Evolutionary conservation across 208 protist species (phyloP).

Genomic region (Trypanosomatidae sp.): DNA sequence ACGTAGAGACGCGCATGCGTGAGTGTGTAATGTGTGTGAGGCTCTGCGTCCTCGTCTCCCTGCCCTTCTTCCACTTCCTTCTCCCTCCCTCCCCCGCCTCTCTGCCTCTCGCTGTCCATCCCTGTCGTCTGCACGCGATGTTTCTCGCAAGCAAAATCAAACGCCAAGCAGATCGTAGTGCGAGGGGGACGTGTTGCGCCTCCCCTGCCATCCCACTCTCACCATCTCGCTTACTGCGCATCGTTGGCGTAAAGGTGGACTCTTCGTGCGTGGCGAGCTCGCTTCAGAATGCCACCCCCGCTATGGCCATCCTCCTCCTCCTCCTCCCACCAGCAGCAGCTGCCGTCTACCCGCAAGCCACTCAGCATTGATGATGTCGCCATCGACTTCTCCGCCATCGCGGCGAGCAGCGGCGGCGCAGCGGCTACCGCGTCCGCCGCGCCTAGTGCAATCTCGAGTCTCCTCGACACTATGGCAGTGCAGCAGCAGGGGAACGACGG

Average conservation of each 20-base stretch:
- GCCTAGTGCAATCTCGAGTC: conserved; percentile 13
- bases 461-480: background rate
- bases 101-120: background rate
- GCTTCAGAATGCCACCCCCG: background rate
- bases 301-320: background rate
- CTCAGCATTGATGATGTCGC: conserved; percentile 63
- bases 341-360: conserved; percentile 12
- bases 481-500: conserved; percentile 10
- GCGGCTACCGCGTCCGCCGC: conserved; percentile 7
- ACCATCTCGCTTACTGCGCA: background rate
- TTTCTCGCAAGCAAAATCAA: background rate
- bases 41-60: background rate
- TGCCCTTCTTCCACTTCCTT: background rate
- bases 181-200: background rate
- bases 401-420: background rate
- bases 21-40: background rate
- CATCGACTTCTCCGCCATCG: conserved; percentile 74
- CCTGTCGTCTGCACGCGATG: background rate
- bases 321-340: background rate
- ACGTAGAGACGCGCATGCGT: background rate
- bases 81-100: background rate
- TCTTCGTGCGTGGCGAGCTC: background rate
- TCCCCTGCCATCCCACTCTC: background rate
- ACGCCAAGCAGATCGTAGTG: background rate
- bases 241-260: background rate